Base-by-base conservation (phyloP, 305 asterid genomes). In the Rubia tinctorum region DNA sequence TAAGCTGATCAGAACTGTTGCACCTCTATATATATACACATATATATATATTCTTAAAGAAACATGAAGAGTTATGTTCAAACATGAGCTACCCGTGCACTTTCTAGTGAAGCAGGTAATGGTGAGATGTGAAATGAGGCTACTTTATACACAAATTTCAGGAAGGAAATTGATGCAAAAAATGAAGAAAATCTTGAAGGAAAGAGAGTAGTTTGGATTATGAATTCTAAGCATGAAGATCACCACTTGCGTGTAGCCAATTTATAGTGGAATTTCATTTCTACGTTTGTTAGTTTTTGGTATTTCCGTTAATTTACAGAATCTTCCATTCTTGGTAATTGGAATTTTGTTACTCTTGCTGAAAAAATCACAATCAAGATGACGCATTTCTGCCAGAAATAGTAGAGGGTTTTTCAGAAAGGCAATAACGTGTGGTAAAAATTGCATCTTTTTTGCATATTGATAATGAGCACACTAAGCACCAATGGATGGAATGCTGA, bases 401-500 rank as follows among this genome's bases (percentile, higher is more conserved):
- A 64, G 14, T 47, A 47, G 55, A 30, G 45, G 13, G 20, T 42
- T 39, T n/a, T 17, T 17, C 13, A 44, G 23, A 39, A 18, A 15
- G 69, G 27, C 69, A 20, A 65, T 37, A 39, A 66, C 42, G 17
- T 18, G 34, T 66, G 70, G 53, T 66, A 66, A 66, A 66, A 42
- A 39, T 15, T 30, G 47, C 58, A 49, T 60, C 63, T 27, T 20
- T 20, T 11, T 15, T 22, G 49, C 20, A 39, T 23, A 42, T n/a
- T 69, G 78, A 78, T 43, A 51, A 73, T 49, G 70, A 69, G 51
- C 42, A 7, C 1, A 39, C 60, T 62, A 63, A 69, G 75, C 64
- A 63, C 37, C 58, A 63, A 39, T 69, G 73, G 70, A 69, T 78
- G 59, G 22, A 9, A 10, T 78, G 78, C 43, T 63, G 59, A 43